Conservation (phyloP, 2,329 filamentous ascomycete species). For the Pseudocercospora eumusae region DNA sequence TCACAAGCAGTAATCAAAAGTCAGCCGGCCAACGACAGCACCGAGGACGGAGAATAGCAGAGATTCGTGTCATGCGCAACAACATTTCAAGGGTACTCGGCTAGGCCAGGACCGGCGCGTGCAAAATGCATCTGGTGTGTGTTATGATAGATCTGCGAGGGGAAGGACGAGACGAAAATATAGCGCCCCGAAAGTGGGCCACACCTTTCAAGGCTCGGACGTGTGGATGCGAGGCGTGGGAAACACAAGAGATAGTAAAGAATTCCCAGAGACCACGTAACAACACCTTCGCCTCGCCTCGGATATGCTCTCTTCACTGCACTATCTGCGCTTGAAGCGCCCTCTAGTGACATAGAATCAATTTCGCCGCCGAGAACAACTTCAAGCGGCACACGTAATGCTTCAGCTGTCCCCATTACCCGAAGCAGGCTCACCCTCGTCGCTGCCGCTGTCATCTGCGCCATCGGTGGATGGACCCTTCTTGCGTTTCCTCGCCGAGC, state of each 20-base stretch:
- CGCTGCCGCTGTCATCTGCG: conserved; percentile 17
- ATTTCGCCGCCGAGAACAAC: neutral
- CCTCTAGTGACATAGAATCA: neutral
- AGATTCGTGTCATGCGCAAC: neutral
- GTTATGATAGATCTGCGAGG: conserved; percentile 1
- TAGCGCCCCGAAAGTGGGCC: conserved; percentile 8
- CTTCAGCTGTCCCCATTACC: conserved; percentile 4
- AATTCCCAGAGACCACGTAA: neutral
- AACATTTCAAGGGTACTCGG: neutral
- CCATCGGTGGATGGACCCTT: conserved; percentile 19
- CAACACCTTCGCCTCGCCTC: no score
- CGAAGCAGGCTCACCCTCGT: conserved; percentile 3
- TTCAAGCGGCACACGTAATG: neutral
- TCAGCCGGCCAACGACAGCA: neutral
- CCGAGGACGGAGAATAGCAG: neutral
- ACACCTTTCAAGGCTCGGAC: neutral
- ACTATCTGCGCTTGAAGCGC: no score
- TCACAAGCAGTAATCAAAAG: conserved; percentile 2
- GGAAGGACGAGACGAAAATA: neutral
- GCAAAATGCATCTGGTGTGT: neutral
- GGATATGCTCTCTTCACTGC: neutral
- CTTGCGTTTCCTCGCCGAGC: conserved; percentile 21
- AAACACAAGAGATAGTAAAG: neutral
- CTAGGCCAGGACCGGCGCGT: neutral
- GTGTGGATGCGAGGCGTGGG: neutral